Conservation (phyloP, 1,284 basidiomycete genomes). For the Leccinum angustisporum region DNA sequence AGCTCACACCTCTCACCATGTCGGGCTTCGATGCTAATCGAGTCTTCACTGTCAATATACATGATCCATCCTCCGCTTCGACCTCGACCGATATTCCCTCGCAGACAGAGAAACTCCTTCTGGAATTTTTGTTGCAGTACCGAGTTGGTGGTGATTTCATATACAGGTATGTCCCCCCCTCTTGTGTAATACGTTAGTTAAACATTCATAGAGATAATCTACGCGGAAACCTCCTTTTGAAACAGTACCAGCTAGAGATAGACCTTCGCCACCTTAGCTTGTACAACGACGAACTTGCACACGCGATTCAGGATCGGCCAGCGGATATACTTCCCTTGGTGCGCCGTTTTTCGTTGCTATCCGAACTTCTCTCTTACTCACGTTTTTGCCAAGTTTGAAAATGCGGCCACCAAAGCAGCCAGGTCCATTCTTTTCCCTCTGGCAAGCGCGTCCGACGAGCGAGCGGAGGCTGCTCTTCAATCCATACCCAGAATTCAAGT, state of each 20-base stretch:
- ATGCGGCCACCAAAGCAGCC: conserved; percentile 81
- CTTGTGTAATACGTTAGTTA: neutral
- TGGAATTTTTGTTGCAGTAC: conserved; percentile 85
- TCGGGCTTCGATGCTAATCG: conserved; percentile 77
- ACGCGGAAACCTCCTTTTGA: conserved; percentile 85
- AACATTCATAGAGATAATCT: conserved; percentile 74
- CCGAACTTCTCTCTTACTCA: neutral
- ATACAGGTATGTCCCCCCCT: conserved; percentile 58
- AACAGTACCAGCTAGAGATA: conserved; percentile 90
- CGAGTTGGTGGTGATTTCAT: conserved; percentile 87
- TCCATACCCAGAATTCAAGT: conserved; percentile 88
- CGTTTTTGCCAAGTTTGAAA: conserved; percentile 69
- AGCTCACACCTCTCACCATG: conserved; percentile 36
- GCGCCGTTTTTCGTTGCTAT: conserved; percentile 18
- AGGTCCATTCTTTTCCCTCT: conserved; percentile 79
- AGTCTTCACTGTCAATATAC: conserved; percentile 77
- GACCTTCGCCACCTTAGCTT: conserved; percentile 88
- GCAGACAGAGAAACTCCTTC: conserved; percentile 76
- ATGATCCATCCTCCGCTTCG: conserved; percentile 53
- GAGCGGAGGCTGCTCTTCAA: conserved; percentile 55
- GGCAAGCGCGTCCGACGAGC: conserved; percentile 48
- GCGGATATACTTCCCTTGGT: conserved; percentile 90
- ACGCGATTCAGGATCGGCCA: conserved; percentile 86
- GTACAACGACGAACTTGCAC: conserved; percentile 93
- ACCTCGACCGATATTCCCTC: conserved; percentile 68